A percentile compares a stretch with the other conserved stretches of the same genome.
Conservation (phyloP, 371 early-diverging fungal species). For the Mucor irregularis region DNA sequence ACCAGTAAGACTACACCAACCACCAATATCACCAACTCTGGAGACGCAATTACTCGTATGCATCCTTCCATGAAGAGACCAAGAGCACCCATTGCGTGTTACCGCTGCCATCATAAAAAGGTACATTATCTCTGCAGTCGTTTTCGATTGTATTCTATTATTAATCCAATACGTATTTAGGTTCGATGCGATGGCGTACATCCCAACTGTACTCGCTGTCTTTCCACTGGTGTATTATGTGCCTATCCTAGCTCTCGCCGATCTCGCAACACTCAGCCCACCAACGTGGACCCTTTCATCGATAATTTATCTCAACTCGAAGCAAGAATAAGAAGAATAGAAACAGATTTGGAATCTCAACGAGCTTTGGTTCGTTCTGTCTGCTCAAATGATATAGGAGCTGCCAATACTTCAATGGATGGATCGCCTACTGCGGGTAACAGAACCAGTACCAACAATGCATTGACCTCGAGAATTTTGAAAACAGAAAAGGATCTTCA, state of each 20-base stretch:
- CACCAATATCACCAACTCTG: neutral
- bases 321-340: constrained; percentile 35
- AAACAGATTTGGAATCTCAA: constrained; percentile 33
- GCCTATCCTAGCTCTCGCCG: constrained; percentile 48
- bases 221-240: constrained; percentile 37
- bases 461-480: constrained; percentile 20
- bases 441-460: neutral
- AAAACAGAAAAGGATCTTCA: constrained; percentile 42
- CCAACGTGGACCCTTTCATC: constrained; percentile 45
- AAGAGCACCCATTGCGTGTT: constrained; percentile 43
- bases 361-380: constrained; percentile 18
- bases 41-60: constrained; percentile 19
- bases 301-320: constrained; percentile 42
- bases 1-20: neutral
- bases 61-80: constrained; percentile 35
- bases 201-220: constrained; percentile 45
- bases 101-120: constrained; percentile 47
- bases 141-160: neutral
- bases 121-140: constrained; percentile 8
- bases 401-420: neutral
- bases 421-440: neutral
- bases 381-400: constrained; percentile 5
- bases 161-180: constrained; percentile 2
- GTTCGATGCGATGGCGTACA: constrained; percentile 46
- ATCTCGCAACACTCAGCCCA: constrained; percentile 47